These are phyloP conservation scores for Discostella stelligeroides DNA, from an alignment of 108 stramenopile genomes.

Conservation along the genomic window DNA sequence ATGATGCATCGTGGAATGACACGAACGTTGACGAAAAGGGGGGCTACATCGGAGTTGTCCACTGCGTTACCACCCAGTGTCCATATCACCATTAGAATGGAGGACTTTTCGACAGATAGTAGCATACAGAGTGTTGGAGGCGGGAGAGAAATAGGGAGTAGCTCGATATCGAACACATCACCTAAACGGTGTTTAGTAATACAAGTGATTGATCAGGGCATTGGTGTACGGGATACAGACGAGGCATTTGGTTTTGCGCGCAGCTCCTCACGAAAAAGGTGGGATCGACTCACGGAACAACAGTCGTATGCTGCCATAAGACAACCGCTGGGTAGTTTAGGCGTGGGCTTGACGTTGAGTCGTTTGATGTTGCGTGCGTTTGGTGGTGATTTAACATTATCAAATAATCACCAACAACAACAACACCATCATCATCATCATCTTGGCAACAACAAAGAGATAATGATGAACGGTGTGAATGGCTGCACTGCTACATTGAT, in stretches of 20 bases:
- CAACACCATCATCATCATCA: too few relatives aligned
- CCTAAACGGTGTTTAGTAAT: slow-evolving; percentile 30
- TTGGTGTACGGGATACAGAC: slow-evolving; percentile 42
- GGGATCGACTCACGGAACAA: slow-evolving; percentile 81
- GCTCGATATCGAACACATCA: background rate
- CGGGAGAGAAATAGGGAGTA: too few relatives aligned
- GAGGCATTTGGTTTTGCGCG: slow-evolving; percentile 51
- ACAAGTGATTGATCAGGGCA: slow-evolving; percentile 63
- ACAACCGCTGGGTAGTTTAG: slow-evolving; percentile 63
- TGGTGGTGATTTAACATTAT: slow-evolving; percentile 64
- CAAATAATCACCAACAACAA: slow-evolving; percentile 34
- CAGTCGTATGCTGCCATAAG: slow-evolving; percentile 73
- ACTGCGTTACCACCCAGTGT: slow-evolving; percentile 28
- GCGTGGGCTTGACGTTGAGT: slow-evolving; percentile 72
- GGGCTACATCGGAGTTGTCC: background rate
- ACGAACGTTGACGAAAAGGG: too few relatives aligned
- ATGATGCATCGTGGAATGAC: slow-evolving; percentile 10
- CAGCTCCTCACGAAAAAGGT: slow-evolving; percentile 46
- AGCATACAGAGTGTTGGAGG: background rate
- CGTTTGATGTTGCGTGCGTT: slow-evolving; percentile 72
- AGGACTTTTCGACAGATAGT: background rate
- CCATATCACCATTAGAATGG: slow-evolving; percentile 22
- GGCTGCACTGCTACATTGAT: slow-evolving; percentile 44
- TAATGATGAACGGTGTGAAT: background rate
- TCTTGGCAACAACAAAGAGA: too few relatives aligned